Conservation (phyloP, 495 filamentous ascomycete species). For the Parathielavia appendiculata region DNA sequence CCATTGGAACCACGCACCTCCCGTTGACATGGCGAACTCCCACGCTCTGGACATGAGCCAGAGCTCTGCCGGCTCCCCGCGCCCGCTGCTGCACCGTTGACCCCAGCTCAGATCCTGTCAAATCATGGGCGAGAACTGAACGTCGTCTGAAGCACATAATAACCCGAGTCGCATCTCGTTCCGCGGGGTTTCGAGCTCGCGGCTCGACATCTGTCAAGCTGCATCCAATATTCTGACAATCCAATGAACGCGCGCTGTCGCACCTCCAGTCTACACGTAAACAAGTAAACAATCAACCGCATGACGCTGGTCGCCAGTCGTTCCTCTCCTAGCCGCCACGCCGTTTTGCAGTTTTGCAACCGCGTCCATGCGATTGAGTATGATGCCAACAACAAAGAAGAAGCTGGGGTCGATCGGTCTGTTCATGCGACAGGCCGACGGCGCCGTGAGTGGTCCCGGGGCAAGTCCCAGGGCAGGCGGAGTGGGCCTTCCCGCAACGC, state of each 20-base stretch:
- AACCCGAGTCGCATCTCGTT: slow-evolving; percentile 25
- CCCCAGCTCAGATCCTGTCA: slow-evolving; percentile 24
- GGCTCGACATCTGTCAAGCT: slow-evolving; percentile 8
- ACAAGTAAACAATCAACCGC: slow-evolving; percentile 25
- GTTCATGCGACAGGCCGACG: slow-evolving; percentile 27
- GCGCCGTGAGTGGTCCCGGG: slow-evolving; percentile 18
- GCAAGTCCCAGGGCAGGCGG: slow-evolving; percentile 20
- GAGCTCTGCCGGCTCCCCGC: slow-evolving; percentile 14
- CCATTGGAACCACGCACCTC: slow-evolving; percentile 32
- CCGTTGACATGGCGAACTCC: slow-evolving; percentile 16
- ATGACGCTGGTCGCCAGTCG: slow-evolving; percentile 15
- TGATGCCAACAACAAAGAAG: slow-evolving; percentile 36
- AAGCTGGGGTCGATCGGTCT: slow-evolving; percentile 31
- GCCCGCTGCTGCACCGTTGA: slow-evolving; percentile 22
- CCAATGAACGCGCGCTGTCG: slow-evolving; percentile 10
- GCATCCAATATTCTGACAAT: slow-evolving; percentile 5
- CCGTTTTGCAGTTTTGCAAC: background rate
- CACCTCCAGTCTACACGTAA: slow-evolving; percentile 20
- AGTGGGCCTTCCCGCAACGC: slow-evolving; percentile 26
- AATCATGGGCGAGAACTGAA: slow-evolving; percentile 31
- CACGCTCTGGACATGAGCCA: slow-evolving; percentile 17
- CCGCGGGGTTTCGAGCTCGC: slow-evolving; percentile 7
- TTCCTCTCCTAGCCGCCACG: slow-evolving; percentile 15
- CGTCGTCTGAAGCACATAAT: slow-evolving; percentile 25
- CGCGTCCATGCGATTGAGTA: slow-evolving; percentile 26